A percentile compares a stretch with the other conserved stretches of the same genome.
These are phyloP conservation scores for Rhodosorus marinus DNA, from an alignment of 23 red algal genomes.

Conservation along the genomic window DNA sequence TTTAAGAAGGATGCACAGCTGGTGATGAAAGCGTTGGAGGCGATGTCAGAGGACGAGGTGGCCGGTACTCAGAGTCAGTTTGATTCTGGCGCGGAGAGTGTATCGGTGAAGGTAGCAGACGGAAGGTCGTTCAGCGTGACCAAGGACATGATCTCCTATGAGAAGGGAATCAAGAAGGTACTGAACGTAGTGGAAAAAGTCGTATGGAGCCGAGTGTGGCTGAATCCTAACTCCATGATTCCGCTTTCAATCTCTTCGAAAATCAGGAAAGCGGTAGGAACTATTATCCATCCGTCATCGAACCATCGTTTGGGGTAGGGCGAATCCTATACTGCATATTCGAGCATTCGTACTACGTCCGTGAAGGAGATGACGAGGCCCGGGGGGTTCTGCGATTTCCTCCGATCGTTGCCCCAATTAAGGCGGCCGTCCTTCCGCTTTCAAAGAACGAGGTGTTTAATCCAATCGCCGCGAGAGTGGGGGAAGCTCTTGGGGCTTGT, in stretches of 20 bases:
- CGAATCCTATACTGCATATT: slow-evolving; percentile 80
- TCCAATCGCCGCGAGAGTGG: slow-evolving; percentile 12
- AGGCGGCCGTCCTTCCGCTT: slow-evolving; percentile 69
- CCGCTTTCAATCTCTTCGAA: slow-evolving; percentile 20
- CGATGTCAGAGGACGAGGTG: slow-evolving; percentile 26
- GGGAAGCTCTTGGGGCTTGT: slow-evolving; percentile 5
- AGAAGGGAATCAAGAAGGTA: neutral
- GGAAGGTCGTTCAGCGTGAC: neutral
- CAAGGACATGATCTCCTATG: too few relatives aligned
- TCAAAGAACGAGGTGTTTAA: slow-evolving; percentile 58
- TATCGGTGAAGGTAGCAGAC: slow-evolving; percentile 3
- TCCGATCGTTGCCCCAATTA: slow-evolving; percentile 58
- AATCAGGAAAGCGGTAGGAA: slow-evolving; percentile 40
- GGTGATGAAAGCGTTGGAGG: slow-evolving; percentile 47
- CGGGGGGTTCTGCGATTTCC: slow-evolving; percentile 57
- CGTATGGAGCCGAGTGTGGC: neutral
- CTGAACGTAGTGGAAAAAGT: neutral
- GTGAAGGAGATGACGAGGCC: slow-evolving; percentile 45
- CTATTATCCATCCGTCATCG: slow-evolving; percentile 90
- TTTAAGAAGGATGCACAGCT: slow-evolving; percentile 55
- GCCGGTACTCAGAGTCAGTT: slow-evolving; percentile 8
- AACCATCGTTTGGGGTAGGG: slow-evolving; percentile 97
- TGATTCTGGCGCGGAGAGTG: slow-evolving; percentile 15
- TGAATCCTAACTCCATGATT: neutral
- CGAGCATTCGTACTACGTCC: slow-evolving; percentile 93